A percentile compares a stretch with the other conserved stretches of the same genome.
Conservation (phyloP, 495 filamentous ascomycete species). For the Annulohypoxylon stygium region DNA sequence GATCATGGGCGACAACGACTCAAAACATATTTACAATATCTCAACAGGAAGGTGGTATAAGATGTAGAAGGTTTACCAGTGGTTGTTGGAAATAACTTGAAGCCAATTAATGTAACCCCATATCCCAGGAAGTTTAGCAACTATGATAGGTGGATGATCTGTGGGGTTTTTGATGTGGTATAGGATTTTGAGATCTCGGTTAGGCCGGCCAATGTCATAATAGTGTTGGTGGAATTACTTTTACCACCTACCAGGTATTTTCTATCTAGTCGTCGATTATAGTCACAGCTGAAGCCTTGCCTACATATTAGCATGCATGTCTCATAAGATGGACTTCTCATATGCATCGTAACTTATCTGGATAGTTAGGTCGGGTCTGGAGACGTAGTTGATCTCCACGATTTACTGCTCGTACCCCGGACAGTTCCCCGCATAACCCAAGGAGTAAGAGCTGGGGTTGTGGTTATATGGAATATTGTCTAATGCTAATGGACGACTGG, state of each 20-base stretch:
- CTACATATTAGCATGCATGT: neutral
- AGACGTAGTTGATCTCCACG: slow-evolving; percentile 18
- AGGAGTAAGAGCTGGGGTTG: slow-evolving; percentile 20
- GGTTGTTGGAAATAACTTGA: slow-evolving; percentile 20
- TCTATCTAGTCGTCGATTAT: neutral
- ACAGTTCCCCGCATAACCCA: slow-evolving; percentile 32
- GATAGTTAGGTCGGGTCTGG: neutral
- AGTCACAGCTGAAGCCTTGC: neutral
- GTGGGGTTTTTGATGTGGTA: slow-evolving; percentile 23
- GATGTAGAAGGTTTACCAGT: slow-evolving; percentile 5
- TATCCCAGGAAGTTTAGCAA: slow-evolving; percentile 19
- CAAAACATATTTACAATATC: slow-evolving; percentile 16
- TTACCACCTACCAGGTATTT: neutral
- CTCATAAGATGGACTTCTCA: neutral
- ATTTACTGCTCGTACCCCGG: neutral
- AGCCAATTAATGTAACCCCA: slow-evolving; percentile 24
- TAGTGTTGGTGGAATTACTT: slow-evolving; percentile 18
- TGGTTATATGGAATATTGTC: slow-evolving; percentile 6
- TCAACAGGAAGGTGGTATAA: neutral
- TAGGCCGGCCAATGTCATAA: slow-evolving; percentile 29
- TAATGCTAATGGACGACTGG: slow-evolving; percentile 9
- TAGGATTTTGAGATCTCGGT: slow-evolving; percentile 26
- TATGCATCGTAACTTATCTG: neutral
- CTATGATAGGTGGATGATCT: slow-evolving; percentile 47
- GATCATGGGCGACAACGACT: neutral